phyloP scores from a whole-genome alignment of 352 stramenopile genomes.

The Phytophthora europaea region DNA sequence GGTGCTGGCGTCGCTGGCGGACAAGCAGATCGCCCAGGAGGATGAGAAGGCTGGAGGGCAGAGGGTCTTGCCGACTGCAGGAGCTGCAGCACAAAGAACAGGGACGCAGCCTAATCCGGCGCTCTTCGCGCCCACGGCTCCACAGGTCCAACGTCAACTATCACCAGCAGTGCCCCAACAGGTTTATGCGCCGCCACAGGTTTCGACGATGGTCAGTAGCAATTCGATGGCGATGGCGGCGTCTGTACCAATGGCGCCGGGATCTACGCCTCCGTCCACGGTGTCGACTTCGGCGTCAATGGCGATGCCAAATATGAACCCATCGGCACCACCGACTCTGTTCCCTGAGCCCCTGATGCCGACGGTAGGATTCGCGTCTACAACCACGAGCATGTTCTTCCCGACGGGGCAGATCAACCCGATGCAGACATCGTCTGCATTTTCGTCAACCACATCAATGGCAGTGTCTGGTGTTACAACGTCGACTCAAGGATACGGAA shows the following conservation, averaged over 20 bases:
- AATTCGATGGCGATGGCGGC: slow-evolving; percentile 21
- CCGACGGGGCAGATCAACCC: slow-evolving; percentile 38
- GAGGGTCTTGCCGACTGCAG: slow-evolving; percentile 13
- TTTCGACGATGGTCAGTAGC: slow-evolving; percentile 21
- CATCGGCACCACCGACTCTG: slow-evolving; percentile 35
- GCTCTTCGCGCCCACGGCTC: not conserved
- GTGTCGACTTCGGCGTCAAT: slow-evolving; percentile 25
- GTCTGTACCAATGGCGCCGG: slow-evolving; percentile 15
- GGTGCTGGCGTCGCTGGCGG: slow-evolving; percentile 78
- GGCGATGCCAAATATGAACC: slow-evolving; percentile 36
- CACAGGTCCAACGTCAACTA: slow-evolving; percentile 16
- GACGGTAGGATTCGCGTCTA: slow-evolving; percentile 30
- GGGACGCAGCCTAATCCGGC: slow-evolving; percentile 6
- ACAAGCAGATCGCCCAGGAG: slow-evolving; percentile 82
- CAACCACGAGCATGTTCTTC: slow-evolving; percentile 50
- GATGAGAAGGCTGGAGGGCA: slow-evolving; percentile 45
- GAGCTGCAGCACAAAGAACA: slow-evolving; percentile 15
- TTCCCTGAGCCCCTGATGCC: slow-evolving; percentile 63
- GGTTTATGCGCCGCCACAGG: slow-evolving; percentile 19
- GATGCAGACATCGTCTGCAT: slow-evolving; percentile 37
- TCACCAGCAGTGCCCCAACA: slow-evolving; percentile 10
- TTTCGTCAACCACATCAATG: slow-evolving; percentile 42
- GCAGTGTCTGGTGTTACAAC: slow-evolving; percentile 30
- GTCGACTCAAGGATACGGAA: slow-evolving; percentile 44
- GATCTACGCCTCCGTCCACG: not conserved